Evolutionary conservation across 2,329 filamentous ascomycete genomes (phyloP).

Genomic region (Clonostachys solani): DNA sequence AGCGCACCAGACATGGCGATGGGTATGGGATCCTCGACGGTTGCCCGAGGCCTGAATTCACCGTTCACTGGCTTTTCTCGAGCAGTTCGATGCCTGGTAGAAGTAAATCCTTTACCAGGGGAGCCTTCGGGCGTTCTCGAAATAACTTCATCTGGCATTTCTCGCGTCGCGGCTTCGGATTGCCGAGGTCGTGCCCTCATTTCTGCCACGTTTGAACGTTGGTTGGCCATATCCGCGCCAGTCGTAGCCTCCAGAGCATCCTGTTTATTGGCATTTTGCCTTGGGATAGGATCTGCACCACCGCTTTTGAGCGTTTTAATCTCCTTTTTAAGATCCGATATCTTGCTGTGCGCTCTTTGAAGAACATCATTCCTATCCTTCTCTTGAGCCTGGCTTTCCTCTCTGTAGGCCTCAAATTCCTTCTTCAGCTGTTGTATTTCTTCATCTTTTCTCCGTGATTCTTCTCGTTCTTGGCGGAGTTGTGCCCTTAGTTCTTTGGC

Average conservation of each 20-base stretch:
- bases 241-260: neutral
- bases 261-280: neutral
- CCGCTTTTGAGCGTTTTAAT: conserved; percentile 36
- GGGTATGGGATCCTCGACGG: conserved; percentile 3
- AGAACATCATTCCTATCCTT: conserved; percentile 51
- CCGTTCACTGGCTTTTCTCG: conserved; percentile 17
- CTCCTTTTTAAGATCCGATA: conserved; percentile 50
- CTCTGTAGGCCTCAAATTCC: conserved; percentile 50
- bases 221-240: neutral
- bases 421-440: conserved; percentile 42
- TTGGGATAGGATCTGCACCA: conserved; percentile 9
- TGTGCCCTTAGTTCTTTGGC: conserved; percentile 33
- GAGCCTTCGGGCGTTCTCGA: neutral
- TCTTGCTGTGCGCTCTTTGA: conserved; percentile 52
- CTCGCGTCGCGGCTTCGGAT: neutral
- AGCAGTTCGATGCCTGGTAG: conserved; percentile 13
- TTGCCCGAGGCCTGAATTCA: conserved; percentile 13
- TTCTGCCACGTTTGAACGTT: neutral
- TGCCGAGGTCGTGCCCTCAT: neutral
- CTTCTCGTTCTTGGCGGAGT: conserved; percentile 36
- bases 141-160: neutral
- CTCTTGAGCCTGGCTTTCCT: conserved; percentile 48
- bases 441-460: conserved; percentile 40
- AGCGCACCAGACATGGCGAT: conserved; percentile 8
- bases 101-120: neutral